Evolutionary conservation across 1,284 basidiomycete genomes (phyloP).

Genomic region (Trichosporon coremiiforme): DNA sequence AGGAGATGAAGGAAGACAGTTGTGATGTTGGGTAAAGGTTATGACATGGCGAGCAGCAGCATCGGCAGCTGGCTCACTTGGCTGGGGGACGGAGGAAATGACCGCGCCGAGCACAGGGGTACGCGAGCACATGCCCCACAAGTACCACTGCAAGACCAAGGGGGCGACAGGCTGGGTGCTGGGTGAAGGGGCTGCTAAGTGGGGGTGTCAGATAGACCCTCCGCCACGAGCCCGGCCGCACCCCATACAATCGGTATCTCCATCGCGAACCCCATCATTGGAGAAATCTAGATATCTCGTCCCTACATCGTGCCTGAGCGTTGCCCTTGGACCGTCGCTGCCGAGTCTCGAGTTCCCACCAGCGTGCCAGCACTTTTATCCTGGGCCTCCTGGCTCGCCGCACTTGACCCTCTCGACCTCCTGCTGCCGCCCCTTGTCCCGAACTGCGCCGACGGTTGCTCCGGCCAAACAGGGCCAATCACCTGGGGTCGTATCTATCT

Average conservation of each 20-base stretch:
- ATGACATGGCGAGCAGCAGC: slow-evolving; percentile 8
- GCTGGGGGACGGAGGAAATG: slow-evolving; percentile 17
- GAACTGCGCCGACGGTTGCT: slow-evolving; percentile 20
- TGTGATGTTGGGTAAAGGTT: slow-evolving; percentile 1
- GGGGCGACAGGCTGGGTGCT: no score
- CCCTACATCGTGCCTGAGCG: slow-evolving; percentile 9
- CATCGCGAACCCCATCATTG: slow-evolving; percentile 19
- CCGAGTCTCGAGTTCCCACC: background rate
- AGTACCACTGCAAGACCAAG: background rate
- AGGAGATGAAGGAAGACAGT: slow-evolving; percentile 7
- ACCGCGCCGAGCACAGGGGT: slow-evolving; percentile 13
- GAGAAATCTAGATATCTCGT: slow-evolving; percentile 18
- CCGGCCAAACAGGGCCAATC: slow-evolving; percentile 15
- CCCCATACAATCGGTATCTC: slow-evolving; percentile 20
- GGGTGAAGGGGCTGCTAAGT: background rate
- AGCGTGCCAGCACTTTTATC: no score
- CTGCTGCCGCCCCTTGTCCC: slow-evolving; percentile 7
- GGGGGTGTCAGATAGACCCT: background rate
- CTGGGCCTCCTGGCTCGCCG: background rate
- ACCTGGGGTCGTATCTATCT: slow-evolving; percentile 9
- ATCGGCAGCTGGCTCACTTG: background rate
- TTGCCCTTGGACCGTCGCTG: background rate
- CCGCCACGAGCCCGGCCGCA: background rate
- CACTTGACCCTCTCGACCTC: background rate
- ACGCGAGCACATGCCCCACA: slow-evolving; percentile 19